Conservation (phyloP, 1,139 yeast genomes). For the Yamadazyma blattariae region DNA sequence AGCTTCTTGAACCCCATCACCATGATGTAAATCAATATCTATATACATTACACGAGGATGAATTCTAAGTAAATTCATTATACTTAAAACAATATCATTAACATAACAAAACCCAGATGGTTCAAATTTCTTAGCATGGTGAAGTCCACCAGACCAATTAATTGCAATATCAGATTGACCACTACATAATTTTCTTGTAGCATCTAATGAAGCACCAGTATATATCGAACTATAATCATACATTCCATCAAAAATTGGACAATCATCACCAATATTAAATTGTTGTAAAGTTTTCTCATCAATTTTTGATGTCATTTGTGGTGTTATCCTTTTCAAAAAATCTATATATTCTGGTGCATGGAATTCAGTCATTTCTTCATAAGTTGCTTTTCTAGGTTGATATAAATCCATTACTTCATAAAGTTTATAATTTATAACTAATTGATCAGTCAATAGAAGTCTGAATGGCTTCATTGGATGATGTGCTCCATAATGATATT, state of each 20-base stretch:
- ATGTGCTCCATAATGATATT: conserved; percentile 84
- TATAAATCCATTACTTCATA: conserved; percentile 90
- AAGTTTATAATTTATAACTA: conserved; percentile 79
- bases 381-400: conserved; percentile 77
- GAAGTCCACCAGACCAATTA: conserved; percentile 96
- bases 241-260: conserved; percentile 95
- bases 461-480: conserved; percentile 99
- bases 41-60: conserved; percentile 95
- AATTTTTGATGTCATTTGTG: conserved; percentile 66
- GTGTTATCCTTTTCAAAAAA: conserved; percentile 76
- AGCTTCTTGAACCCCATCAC: conserved; percentile 98
- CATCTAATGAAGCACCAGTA: conserved; percentile 98
- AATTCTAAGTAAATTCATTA: conserved; percentile 81
- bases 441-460: conserved; percentile 88
- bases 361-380: conserved; percentile 72
- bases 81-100: conserved; percentile 68
- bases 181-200: conserved; percentile 87
- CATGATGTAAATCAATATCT: conserved; percentile 96
- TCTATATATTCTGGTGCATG: conserved; percentile 88
- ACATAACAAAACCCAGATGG: conserved; percentile 96
- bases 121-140: conserved; percentile 94
- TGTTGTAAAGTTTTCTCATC: conserved; percentile 57
- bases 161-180: conserved; percentile 96
- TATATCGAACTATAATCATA: conserved; percentile 92
- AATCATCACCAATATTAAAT: conserved; percentile 95